Evolutionary conservation across 805 yeast species (phyloP).

Genomic region (Hanseniaspora meyeri): DNA sequence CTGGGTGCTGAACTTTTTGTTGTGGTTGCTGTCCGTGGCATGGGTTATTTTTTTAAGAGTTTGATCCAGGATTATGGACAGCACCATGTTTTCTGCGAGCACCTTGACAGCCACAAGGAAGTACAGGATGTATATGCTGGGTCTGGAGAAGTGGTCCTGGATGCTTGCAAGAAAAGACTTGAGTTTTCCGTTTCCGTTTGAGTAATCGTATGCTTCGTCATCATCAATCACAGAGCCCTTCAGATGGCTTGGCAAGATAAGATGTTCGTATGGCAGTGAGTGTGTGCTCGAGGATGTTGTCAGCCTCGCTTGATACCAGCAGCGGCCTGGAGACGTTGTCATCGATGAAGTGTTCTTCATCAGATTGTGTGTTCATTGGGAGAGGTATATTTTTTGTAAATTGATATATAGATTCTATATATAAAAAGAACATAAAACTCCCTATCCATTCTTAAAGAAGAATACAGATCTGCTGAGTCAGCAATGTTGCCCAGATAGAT

Average conservation of each 20-base stretch:
- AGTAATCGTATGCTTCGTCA: background rate
- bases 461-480: too few species aligned
- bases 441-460: too few species aligned
- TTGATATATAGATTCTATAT: too few species aligned
- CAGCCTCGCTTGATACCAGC: background rate
- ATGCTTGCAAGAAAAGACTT: background rate
- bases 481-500: too few species aligned
- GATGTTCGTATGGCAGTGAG: constrained; percentile 8
- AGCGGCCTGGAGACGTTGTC: background rate
- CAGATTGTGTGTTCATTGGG: constrained; percentile 1
- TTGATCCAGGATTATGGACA: constrained; percentile 12
- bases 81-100: constrained; percentile 13
- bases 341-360: constrained; percentile 3
- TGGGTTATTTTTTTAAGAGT: constrained; percentile 3
- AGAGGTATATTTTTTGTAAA: background rate
- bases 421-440: too few species aligned
- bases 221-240: background rate
- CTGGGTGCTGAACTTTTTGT: background rate
- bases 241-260: background rate
- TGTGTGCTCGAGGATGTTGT: constrained; percentile 9
- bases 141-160: background rate
- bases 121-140: constrained; percentile 4
- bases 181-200: background rate
- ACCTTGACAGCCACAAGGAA: constrained; percentile 9
- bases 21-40: background rate